phyloP scores from a whole-genome alignment of 345 rosid genomes.

The Acer yangbiense region DNA sequence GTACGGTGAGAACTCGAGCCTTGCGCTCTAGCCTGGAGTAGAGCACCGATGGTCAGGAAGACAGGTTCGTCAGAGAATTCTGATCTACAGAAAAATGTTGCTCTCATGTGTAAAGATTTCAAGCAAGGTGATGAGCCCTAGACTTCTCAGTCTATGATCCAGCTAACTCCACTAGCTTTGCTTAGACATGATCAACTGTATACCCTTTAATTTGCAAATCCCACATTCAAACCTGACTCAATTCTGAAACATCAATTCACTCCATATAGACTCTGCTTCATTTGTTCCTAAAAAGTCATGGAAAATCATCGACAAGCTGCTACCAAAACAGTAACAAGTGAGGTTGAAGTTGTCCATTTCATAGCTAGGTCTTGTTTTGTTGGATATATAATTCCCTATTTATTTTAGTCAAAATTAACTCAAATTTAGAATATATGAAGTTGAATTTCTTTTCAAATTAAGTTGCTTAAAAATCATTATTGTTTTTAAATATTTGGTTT shows the following conservation, averaged over 20 bases:
- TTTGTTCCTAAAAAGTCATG: not conserved
- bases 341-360: not conserved
- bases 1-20: constrained; percentile 28
- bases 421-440: no score
- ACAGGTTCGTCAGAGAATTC: constrained; percentile 17
- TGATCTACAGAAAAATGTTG: constrained; percentile 11
- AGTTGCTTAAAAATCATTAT: no score
- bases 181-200: not conserved
- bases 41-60: constrained; percentile 5
- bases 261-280: not conserved
- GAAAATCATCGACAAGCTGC: not conserved
- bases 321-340: not conserved
- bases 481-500: no score
- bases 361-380: not conserved
- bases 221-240: not conserved
- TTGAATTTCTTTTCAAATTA: no score
- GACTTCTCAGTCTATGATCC: constrained; percentile 5
- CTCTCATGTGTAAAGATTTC: constrained; percentile 6
- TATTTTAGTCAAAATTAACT: no score
- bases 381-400: no score
- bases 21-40: constrained; percentile 14
- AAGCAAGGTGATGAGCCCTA: constrained; percentile 10
- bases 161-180: not conserved
- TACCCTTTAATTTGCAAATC: not conserved
- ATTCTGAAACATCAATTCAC: not conserved